These are phyloP conservation scores for Tagetes erecta DNA, from an alignment of 129 eudicot genomes.

Conservation along the genomic window DNA sequence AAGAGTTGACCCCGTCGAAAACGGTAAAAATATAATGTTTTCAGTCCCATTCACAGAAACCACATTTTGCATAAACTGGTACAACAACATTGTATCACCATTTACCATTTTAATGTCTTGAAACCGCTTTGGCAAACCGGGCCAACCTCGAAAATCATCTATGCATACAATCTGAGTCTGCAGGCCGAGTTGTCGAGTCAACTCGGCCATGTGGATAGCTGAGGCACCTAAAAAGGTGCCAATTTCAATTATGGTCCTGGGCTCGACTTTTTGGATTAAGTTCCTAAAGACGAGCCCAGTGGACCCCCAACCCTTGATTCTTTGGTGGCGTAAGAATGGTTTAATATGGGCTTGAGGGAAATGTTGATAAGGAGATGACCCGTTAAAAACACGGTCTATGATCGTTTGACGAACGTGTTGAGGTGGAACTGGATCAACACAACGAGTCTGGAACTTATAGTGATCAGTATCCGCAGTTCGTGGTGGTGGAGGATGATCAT, in stretches of 20 bases:
- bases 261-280: slow-evolving; percentile 50
- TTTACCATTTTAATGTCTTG: slow-evolving; percentile 44
- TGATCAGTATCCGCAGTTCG: slow-evolving; percentile 34
- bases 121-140: slow-evolving; percentile 44
- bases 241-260: slow-evolving; percentile 64
- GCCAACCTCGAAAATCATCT: slow-evolving; percentile 92
- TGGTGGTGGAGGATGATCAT: slow-evolving; percentile 11
- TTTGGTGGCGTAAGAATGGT: slow-evolving; percentile 34
- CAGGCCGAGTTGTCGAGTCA: slow-evolving; percentile 55
- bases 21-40: slow-evolving; percentile 50
- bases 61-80: slow-evolving; percentile 86
- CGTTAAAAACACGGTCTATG: slow-evolving; percentile 51
- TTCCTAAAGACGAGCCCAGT: slow-evolving; percentile 64
- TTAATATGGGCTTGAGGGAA: slow-evolving; percentile 67
- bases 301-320: slow-evolving; percentile 85
- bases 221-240: slow-evolving; percentile 93
- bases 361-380: slow-evolving; percentile 56
- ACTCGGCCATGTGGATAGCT: slow-evolving; percentile 67
- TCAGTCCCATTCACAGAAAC: slow-evolving; percentile 43
- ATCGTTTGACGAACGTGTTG: slow-evolving; percentile 46
- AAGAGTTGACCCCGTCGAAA: slow-evolving; percentile 59
- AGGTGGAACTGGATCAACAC: slow-evolving; percentile 38
- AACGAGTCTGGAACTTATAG: slow-evolving; percentile 45
- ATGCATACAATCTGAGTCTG: slow-evolving; percentile 64
- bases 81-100: slow-evolving; percentile 59